Evolutionary conservation across 176 grass and related monocot species (phyloP).

Genomic region (Puccinellia tenuiflora): DNA sequence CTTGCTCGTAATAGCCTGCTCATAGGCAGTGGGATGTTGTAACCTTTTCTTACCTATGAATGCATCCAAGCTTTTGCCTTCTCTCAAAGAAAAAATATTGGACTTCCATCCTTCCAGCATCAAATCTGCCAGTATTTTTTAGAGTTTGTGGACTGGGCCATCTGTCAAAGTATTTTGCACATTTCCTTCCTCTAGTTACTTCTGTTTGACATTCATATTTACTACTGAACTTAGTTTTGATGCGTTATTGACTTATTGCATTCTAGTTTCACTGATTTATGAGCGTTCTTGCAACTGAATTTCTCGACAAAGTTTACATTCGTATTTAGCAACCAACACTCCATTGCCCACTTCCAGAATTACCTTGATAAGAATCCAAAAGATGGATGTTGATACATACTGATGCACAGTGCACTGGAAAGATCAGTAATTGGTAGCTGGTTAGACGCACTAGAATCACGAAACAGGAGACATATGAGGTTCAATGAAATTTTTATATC

Average conservation of each 20-base stretch:
- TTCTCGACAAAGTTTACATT: background rate
- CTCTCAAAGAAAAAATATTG: background rate
- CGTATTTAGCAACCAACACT: background rate
- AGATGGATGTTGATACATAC: background rate
- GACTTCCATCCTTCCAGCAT: background rate
- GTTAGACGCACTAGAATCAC: background rate
- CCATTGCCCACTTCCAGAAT: background rate
- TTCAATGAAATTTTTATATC: background rate
- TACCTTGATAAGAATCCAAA: background rate
- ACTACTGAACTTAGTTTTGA: background rate
- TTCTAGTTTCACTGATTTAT: background rate
- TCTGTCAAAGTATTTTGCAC: background rate
- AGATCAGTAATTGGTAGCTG: background rate
- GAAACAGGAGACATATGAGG: background rate
- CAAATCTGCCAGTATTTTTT: background rate
- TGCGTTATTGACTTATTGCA: background rate
- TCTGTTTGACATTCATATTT: background rate
- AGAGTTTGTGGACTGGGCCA: background rate
- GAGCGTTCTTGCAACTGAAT: background rate
- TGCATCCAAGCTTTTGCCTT: background rate
- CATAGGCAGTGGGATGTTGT: background rate
- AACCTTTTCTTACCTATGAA: background rate
- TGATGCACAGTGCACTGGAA: background rate
- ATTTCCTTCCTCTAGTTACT: background rate
- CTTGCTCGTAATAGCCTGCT: background rate